These are phyloP conservation scores for Echinosophora koreensis DNA, from an alignment of 306 rosid genomes.

Conservation along the genomic window DNA sequence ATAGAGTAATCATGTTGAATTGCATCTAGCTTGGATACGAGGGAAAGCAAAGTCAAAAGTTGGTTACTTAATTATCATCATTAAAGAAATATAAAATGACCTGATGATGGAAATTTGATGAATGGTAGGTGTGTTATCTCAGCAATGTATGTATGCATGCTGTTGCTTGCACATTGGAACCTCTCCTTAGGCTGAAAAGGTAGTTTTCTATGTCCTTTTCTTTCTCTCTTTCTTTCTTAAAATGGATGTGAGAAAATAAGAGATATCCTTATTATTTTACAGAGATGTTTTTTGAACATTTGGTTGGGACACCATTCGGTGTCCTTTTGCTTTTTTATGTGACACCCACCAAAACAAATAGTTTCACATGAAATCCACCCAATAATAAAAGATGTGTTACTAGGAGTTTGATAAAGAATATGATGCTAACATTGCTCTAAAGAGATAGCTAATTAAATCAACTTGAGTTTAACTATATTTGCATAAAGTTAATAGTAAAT, in stretches of 20 bases:
- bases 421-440: not conserved
- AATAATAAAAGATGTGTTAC: too few relatives aligned
- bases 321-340: too few relatives aligned
- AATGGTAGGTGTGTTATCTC: constrained; percentile 23
- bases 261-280: too few relatives aligned
- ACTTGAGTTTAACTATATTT: not conserved
- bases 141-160: constrained; percentile 17
- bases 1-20: constrained; percentile 40
- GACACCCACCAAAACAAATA: too few relatives aligned
- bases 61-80: constrained; percentile 24
- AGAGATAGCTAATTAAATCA: constrained; percentile 6
- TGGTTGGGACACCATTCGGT: too few relatives aligned
- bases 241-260: not conserved
- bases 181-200: constrained; percentile 11
- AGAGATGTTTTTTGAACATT: too few relatives aligned
- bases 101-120: not conserved
- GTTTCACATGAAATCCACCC: too few relatives aligned
- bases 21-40: constrained; percentile 43
- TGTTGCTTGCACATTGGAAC: constrained; percentile 22
- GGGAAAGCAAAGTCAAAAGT: constrained; percentile 36
- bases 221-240: not conserved
- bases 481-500: not conserved
- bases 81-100: not conserved
- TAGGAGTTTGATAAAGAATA: too few relatives aligned
- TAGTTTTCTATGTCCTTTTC: not conserved